phyloP scores from a whole-genome alignment of 805 yeast genomes.

The Myxozyma neotropica region DNA sequence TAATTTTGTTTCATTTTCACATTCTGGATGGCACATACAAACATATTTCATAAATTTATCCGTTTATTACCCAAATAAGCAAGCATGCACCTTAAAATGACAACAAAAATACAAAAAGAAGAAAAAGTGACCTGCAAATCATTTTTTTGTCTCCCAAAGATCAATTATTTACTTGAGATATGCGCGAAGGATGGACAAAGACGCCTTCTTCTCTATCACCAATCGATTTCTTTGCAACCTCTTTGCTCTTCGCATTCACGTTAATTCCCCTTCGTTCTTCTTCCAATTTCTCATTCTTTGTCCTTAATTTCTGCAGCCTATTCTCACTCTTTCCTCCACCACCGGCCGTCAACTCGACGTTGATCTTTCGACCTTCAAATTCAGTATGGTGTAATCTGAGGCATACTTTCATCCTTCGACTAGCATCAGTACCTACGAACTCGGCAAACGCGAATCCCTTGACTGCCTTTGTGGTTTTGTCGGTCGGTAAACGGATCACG shows the following conservation, averaged over 20 bases:
- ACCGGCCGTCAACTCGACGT: conserved; percentile 95
- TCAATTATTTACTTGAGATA: conserved; percentile 48
- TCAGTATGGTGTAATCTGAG: conserved; percentile 78
- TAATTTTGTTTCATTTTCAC: not conserved
- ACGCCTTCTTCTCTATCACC: not conserved
- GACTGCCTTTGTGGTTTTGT: conserved; percentile 40
- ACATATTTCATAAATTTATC: not conserved
- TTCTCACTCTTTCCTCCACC: conserved; percentile 81
- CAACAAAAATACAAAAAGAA: not conserved
- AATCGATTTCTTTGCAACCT: conserved; percentile 27
- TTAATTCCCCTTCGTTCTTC: conserved; percentile 66
- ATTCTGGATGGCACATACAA: no score
- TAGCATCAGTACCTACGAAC: conserved; percentile 69
- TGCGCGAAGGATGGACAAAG: conserved; percentile 65
- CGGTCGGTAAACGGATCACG: conserved; percentile 72
- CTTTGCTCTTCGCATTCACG: conserved; percentile 42
- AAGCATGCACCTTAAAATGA: not conserved
- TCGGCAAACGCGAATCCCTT: conserved; percentile 94
- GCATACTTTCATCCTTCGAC: conserved; percentile 80
- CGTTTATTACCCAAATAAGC: not conserved
- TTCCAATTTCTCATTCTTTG: conserved; percentile 73
- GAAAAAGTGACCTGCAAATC: not conserved
- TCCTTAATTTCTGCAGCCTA: conserved; percentile 62
- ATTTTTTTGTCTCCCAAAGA: not conserved
- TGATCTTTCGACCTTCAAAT: conserved; percentile 73